These are phyloP conservation scores for Eucalyptus paniculata DNA, from an alignment of 345 rosid species.

Conservation along the genomic window DNA sequence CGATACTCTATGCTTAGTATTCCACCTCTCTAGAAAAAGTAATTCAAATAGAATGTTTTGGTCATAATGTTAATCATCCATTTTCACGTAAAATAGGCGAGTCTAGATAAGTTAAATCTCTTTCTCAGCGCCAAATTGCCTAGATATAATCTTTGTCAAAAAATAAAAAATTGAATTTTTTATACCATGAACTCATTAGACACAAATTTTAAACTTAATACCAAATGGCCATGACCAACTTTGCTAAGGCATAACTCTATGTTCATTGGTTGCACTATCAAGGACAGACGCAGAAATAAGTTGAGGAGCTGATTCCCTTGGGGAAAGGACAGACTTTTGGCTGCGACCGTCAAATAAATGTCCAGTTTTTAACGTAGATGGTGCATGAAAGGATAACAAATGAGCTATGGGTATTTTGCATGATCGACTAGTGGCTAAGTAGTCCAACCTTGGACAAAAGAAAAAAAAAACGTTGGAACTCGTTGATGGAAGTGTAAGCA, in stretches of 20 bases:
- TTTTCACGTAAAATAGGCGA: not conserved
- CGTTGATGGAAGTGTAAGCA: not conserved
- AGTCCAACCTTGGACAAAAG: not conserved
- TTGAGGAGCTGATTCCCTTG: not conserved
- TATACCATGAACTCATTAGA: not conserved
- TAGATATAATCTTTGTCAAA: not conserved
- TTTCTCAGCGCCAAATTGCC: not conserved
- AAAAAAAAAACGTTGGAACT: not conserved
- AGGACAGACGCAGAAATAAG: not conserved
- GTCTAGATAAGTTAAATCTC: not conserved
- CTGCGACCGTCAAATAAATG: not conserved
- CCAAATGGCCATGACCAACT: accelerated
- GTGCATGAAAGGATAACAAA: not conserved
- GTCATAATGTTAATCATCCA: accelerated
- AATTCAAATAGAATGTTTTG: not conserved
- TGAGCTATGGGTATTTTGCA: not conserved
- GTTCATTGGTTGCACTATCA: not conserved
- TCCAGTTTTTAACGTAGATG: not conserved
- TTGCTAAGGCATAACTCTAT: not conserved
- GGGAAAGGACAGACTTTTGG: not conserved
- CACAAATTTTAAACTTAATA: not conserved
- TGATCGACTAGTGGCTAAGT: not conserved
- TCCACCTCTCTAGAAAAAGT: not conserved
- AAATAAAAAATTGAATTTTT: not conserved
- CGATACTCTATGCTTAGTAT: no score